Evolutionary conservation across 225 moss, liverwort and hornwort species (phyloP), one percentile per base, ranked within the genome.

Genomic region (Climacium dendroides): DNA sequence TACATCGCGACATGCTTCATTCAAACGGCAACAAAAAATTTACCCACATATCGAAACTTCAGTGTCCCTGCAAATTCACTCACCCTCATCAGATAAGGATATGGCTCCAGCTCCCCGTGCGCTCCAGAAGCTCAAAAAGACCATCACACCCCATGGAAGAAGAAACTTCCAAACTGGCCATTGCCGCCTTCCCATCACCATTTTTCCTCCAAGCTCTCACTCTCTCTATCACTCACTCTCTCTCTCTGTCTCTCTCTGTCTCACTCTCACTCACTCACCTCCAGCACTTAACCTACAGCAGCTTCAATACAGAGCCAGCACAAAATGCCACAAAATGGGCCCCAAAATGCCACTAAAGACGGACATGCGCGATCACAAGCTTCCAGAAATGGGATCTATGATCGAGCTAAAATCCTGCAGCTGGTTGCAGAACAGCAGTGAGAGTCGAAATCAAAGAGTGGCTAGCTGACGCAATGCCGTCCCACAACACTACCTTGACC

Each of bases 41-140:
- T 35, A 37, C 29, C 19, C 8, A 9, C 82, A 39, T 32, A 6
- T 28, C 20, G 26, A 50, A 45, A 59, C 73, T 11, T 55, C 32
- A 47, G 24, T 23, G 47, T 48, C 62, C 74, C 76, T 32, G 24
- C 41, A 65, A 87, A 87, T 87, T 74, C 87, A 86, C 91, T 90
- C 69, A 93, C 93, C 93, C 90, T 93, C 93, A 69, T 93, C 93
- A 39, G 90, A 77, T 35, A 93, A 86, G 52, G 91, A 93, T 57
- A 93, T 85, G 39, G 93, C 93, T 41, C 15, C 61, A 80, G 87
- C 86, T 76, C 78, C 43, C 18, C 19, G 43, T n/a, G 85, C 82
- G 88, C 89, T 89, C 87, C 90, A 90, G 39, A 66, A 85, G 71
- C 69, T 69, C 45, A 91, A 82, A 80, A 86, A 39, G 35, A 78